Evolutionary conservation across 1,139 yeast genomes (phyloP), one percentile per base, ranked within the genome.

Genomic region (Saccharomyces uvarum): DNA sequence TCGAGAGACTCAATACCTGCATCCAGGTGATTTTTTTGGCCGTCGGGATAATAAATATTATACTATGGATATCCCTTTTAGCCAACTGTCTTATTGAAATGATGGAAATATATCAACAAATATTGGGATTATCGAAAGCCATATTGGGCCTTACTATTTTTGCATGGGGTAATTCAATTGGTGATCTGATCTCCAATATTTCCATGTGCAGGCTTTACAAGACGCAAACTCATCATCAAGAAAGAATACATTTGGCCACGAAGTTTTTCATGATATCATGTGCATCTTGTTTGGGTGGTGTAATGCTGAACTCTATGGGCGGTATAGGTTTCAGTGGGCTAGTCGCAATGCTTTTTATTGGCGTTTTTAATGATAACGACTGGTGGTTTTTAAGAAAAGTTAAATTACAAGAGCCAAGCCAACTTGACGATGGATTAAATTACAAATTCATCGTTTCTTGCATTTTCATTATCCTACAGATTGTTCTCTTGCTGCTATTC

Each of bases 131-230:
- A 2, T 83, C 91, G 21, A 96, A 90, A 61, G 95, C 95, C 1
- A 80, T 91, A 6, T 70, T 89, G 21, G 98, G 98, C 0, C 75
- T 90, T 27, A 90, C 97, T 0, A 79, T 91, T 0, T 90, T 91
- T 73, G 97, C 98, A 0, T 74, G 91, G 61, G 99, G 99, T 6
- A 93, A 91, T 67, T 90, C 97, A 0, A 73, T 89, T 4, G 97
- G 98, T n/a, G 99, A 93, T 65, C 76, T 91, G 54, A 83, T 93
- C 7, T 86, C 97, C 0, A 90, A 93, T 66, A 77, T 86, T 52
- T 88, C 96, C 1, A 68, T 70, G 70, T 69, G 71, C 51, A 63
- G 59, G 51, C 58, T 69, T 5, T 69, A 70, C 55, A 59, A 61
- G 16, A 66, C 66, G 48, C 53, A 60, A 24, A 67, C 69, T 5